Conservation (phyloP, 2,329 filamentous ascomycete genomes). For the Cordyceps farinosa region DNA sequence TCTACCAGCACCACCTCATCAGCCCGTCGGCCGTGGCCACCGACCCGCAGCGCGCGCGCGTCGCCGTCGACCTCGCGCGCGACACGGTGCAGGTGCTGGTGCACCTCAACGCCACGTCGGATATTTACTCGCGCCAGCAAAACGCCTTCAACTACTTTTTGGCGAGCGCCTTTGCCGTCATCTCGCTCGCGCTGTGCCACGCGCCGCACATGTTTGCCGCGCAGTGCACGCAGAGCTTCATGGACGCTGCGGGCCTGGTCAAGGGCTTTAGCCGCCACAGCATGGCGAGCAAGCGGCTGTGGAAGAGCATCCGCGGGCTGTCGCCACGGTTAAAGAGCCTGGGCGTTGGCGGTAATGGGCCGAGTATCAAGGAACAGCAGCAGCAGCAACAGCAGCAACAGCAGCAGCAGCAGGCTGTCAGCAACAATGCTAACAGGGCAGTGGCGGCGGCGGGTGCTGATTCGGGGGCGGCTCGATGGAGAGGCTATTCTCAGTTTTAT, state of each 20-base stretch:
- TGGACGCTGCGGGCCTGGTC: constrained; percentile 32
- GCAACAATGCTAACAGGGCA: too few species aligned
- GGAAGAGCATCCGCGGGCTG: constrained; percentile 34
- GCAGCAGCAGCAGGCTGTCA: not conserved
- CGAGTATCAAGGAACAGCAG: not conserved
- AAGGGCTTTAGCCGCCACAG: constrained; percentile 32
- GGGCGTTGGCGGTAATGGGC: constrained; percentile 17
- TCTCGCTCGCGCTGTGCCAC: constrained; percentile 44
- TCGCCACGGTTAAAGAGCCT: constrained; percentile 31
- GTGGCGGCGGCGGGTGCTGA: not conserved
- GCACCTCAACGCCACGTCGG: constrained; percentile 26
- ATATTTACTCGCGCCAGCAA: constrained; percentile 29
- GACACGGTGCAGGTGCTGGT: constrained; percentile 29
- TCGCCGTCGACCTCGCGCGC: constrained; percentile 35
- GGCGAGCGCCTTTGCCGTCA: constrained; percentile 29
- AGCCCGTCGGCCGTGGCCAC: constrained; percentile 35
- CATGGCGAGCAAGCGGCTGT: constrained; percentile 31
- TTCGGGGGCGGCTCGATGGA: not conserved
- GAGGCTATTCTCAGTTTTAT: not conserved
- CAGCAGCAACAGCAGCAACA: not conserved
- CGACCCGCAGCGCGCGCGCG: constrained; percentile 33
- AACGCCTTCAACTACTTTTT: constrained; percentile 30
- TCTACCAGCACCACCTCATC: constrained; percentile 42
- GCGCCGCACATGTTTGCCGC: constrained; percentile 40
- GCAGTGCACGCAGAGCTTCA: constrained; percentile 31